Percentiles rank a stretch among this genome's conserved stretches.
phyloP scores from a whole-genome alignment of 306 rosid species.

The Gleditsia sinensis region DNA sequence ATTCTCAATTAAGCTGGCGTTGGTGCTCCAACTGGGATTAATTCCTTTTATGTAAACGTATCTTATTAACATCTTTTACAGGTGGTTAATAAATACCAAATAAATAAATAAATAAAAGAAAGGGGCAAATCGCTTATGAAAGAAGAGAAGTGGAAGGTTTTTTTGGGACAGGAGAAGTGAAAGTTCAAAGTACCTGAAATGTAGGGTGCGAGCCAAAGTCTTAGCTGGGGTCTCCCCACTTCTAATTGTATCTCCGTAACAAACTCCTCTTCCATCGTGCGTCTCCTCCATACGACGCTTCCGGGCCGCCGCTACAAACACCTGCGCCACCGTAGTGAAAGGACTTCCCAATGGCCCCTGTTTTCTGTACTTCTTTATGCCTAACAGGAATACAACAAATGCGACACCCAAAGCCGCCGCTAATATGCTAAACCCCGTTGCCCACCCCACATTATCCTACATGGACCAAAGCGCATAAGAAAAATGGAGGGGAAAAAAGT shows the following conservation, averaged over 20 bases:
- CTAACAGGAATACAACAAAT: conserved; percentile 29
- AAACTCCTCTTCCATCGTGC: conserved; percentile 14
- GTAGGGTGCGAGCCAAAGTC: conserved; percentile 35
- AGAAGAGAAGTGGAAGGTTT: too few species aligned
- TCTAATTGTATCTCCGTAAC: conserved; percentile 23
- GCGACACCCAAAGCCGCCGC: conserved; percentile 37
- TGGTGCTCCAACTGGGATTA: too few species aligned
- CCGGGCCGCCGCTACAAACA: conserved; percentile 35
- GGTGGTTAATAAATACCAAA: too few species aligned
- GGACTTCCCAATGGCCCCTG: conserved; percentile 40
- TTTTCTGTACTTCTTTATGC: conserved; percentile 34
- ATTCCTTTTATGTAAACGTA: too few species aligned
- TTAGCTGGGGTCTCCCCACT: not conserved
- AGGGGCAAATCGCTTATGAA: too few species aligned
- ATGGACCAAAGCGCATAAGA: not conserved
- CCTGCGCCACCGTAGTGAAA: conserved; percentile 41
- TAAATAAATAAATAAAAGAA: too few species aligned
- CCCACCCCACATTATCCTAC: conserved; percentile 58
- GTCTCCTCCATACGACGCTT: conserved; percentile 32
- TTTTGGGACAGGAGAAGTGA: too few species aligned
- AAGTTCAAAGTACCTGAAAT: conserved; percentile 36
- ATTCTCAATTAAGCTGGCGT: too few species aligned
- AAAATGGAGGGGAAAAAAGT: too few species aligned
- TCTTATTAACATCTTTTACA: too few species aligned
- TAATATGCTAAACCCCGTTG: conserved; percentile 35